phyloP scores from a whole-genome alignment of 352 stramenopile genomes.

The Phytopythium ostracodes region DNA sequence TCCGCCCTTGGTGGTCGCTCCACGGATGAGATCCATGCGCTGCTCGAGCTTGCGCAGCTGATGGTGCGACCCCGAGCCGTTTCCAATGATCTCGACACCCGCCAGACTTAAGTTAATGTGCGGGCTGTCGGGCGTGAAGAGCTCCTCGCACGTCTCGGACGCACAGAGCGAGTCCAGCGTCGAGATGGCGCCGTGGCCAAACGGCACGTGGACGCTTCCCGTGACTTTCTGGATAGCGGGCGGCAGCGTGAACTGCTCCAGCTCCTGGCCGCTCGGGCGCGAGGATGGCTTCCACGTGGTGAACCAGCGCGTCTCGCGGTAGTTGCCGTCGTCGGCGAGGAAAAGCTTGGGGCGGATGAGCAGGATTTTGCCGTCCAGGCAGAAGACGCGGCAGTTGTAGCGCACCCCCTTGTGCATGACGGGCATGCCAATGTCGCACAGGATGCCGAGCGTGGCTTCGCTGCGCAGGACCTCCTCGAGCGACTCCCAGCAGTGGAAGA shows the following conservation, averaged over 20 bases:
- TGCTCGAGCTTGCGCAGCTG: conserved; percentile 94
- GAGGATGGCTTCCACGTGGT: conserved; percentile 72
- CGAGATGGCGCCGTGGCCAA: conserved; percentile 77
- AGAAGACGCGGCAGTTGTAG: conserved; percentile 98
- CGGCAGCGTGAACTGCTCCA: conserved; percentile 78
- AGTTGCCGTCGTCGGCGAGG: conserved; percentile 97
- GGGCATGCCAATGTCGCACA: conserved; percentile 98
- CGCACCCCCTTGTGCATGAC: conserved; percentile 93
- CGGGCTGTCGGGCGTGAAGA: conserved; percentile 95
- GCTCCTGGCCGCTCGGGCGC: conserved; percentile 25
- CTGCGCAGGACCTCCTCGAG: conserved; percentile 83
- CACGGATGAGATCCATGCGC: conserved; percentile 89
- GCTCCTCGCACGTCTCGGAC: conserved; percentile 97
- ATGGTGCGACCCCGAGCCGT: conserved; percentile 97
- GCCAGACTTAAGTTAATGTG: conserved; percentile 94
- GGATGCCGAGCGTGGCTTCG: conserved; percentile 90
- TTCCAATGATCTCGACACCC: conserved; percentile 97
- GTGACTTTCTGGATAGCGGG: conserved; percentile 83
- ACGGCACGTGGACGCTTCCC: conserved; percentile 70
- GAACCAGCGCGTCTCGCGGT: conserved; percentile 95
- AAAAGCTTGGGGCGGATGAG: conserved; percentile 94
- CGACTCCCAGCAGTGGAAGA: conserved; percentile 97
- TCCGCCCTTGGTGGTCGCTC: conserved; percentile 92
- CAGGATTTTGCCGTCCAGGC: conserved; percentile 91
- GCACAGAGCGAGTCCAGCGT: conserved; percentile 86